A percentile compares a stretch with the other conserved stretches of the same genome.
Evolutionary conservation across 108 stramenopile species (phyloP).

Genomic region (Bacterosira constricta): DNA sequence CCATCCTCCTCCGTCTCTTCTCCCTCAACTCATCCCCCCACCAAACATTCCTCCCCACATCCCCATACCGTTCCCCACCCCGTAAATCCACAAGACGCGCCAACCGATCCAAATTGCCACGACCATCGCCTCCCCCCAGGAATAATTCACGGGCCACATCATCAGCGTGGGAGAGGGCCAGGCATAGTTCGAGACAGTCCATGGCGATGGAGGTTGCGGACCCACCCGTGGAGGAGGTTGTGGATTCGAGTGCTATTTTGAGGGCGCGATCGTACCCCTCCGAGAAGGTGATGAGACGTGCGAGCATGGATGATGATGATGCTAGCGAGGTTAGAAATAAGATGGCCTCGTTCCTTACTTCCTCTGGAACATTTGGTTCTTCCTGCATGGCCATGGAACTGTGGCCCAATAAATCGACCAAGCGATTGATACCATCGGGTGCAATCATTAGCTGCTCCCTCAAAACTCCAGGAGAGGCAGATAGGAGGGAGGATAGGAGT

Average conservation of each 20-base stretch:
- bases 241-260: constrained; percentile 46
- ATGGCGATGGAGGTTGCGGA: constrained; percentile 49
- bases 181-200: constrained; percentile 63
- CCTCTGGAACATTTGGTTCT: constrained; percentile 32
- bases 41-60: constrained; percentile 43
- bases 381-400: not conserved
- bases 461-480: constrained; percentile 39
- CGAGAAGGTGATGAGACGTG: constrained; percentile 73
- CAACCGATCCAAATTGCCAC: constrained; percentile 59
- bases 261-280: constrained; percentile 64
- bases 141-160: constrained; percentile 61
- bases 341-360: constrained; percentile 76
- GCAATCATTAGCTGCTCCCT: constrained; percentile 70
- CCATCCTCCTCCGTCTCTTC: not conserved
- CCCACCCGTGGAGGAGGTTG: constrained; percentile 17
- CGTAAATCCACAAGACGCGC: constrained; percentile 73
- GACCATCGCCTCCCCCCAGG: constrained; percentile 48
- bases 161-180: constrained; percentile 54
- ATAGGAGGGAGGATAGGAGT: constrained; percentile 47
- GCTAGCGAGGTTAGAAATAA: constrained; percentile 58
- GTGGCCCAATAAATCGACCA: constrained; percentile 65
- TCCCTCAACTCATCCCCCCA: constrained; percentile 35
- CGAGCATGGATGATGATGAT: constrained; percentile 49
- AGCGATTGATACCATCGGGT: constrained; percentile 77
- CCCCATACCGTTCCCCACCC: constrained; percentile 52